Evolutionary conservation across 257 asterid genomes (phyloP), one percentile per base, ranked within the genome.

Genomic region (Solanum gracilifrons): DNA sequence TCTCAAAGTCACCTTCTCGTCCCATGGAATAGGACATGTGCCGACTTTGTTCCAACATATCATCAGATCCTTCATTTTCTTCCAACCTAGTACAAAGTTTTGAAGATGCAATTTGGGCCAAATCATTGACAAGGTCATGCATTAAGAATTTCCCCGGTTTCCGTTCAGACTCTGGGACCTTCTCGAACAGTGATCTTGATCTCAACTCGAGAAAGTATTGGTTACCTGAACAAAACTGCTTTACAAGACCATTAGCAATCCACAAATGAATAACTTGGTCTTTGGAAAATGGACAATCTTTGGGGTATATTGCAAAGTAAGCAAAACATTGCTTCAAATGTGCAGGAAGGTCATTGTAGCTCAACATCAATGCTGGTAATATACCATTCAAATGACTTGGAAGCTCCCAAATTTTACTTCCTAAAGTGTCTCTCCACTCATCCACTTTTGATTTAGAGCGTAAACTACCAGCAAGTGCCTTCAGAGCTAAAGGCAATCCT

Each of bases 111-210:
- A n/a, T 33, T 8, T 75, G 68, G 20, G 88, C 77, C 55, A 86
- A 48, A 86, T 86, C 88, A 75, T 86, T 86, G 29, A 86, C 18
- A 27, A 86, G 76, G 31, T 86, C 85, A 58, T 74, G 88, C 88
- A 86, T 86, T 37, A 58, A 9, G 60, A 86, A 86, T 43, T 0
- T 0, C 51, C 0, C 51, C 16, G 16, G 2, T 12, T 12, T 4
- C 16, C 51, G 0, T 43, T 13, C 1, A 1, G 16, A 43, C 6
- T 4, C 51, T 43, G 51, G 51, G 51, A 43, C 51, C 51, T 2
- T 1, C 0, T 43, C 51, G 15, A 43, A 43, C 51, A 43, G 1
- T 4, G 51, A 43, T 43, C 51, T 43, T 43, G 16, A 43, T 43
- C 51, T 43, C 51, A 43, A 43, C 16, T 43, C 16, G 2, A 1